Conservation (phyloP, 495 filamentous ascomycete genomes). For the Antarctomyces pellizariae region DNA sequence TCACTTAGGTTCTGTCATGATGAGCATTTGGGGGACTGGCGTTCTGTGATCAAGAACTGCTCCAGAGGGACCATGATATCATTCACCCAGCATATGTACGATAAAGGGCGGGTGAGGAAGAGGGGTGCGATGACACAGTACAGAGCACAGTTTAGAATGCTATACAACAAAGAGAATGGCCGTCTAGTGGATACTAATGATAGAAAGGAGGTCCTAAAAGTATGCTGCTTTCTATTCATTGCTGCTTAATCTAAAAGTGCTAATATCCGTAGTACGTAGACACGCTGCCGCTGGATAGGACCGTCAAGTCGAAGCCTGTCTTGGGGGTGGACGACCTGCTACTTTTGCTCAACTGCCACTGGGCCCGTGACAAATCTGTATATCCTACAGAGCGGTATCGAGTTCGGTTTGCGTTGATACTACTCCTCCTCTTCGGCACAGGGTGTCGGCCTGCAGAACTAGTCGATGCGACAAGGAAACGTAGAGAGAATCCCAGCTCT, state of each 20-base stretch:
- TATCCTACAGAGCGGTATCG: conserved; percentile 11
- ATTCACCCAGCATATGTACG: conserved; percentile 11
- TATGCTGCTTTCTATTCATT: conserved; percentile 14
- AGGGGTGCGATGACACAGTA: conserved; percentile 10
- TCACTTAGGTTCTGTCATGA: conserved; percentile 4
- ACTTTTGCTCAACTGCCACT: conserved; percentile 11
- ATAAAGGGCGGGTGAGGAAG: conserved; percentile 8
- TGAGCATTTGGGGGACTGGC: conserved; percentile 3
- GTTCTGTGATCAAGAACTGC: conserved; percentile 5
- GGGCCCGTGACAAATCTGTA: conserved; percentile 11
- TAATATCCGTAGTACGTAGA: too few species aligned
- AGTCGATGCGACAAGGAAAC: conserved; percentile 7
- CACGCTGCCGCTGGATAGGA: conserved; percentile 13
- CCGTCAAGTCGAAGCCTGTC: conserved; percentile 11
- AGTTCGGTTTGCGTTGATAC: conserved; percentile 6
- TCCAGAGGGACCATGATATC: conserved; percentile 3
- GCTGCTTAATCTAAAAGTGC: too few species aligned
- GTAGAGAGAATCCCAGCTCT: conserved; percentile 1
- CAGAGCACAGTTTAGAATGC: conserved; percentile 13
- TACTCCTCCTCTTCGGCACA: conserved; percentile 6
- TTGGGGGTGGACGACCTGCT: conserved; percentile 11
- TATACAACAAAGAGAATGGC: conserved; percentile 9
- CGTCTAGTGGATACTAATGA: conserved; percentile 11
- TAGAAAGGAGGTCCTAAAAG: conserved; percentile 14
- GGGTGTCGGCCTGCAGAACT: conserved; percentile 7